Percentiles rank a stretch among this genome's conserved stretches.
phyloP scores from a whole-genome alignment of 78 protist genomes.

The Monosiga brevicollis region DNA sequence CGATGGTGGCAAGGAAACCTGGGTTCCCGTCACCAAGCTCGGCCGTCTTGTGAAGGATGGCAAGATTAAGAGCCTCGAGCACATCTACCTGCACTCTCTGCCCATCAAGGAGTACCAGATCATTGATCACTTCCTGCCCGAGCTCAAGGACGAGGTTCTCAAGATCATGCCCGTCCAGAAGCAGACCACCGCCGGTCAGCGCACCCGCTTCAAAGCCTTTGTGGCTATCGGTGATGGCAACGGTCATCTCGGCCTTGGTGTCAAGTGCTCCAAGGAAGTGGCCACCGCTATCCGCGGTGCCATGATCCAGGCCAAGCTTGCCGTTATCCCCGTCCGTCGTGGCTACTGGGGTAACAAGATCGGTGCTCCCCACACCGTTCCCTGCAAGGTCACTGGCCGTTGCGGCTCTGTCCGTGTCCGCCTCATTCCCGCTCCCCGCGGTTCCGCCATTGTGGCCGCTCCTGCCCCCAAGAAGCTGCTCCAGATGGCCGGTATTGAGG shows the following conservation, averaged over 20 bases:
- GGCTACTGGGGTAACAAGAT: constrained; percentile 99
- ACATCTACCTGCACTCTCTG: constrained; percentile 95
- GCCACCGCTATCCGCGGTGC: constrained; percentile 99
- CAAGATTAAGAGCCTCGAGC: constrained; percentile 87
- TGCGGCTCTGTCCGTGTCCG: constrained; percentile 97
- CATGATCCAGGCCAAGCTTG: constrained; percentile 89
- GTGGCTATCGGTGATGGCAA: constrained; percentile 80
- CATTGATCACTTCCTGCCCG: constrained; percentile 81
- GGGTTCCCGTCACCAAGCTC: constrained; percentile 99
- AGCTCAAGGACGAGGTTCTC: constrained; percentile 96
- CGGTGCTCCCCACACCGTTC: constrained; percentile 99
- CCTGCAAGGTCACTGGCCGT: constrained; percentile 97
- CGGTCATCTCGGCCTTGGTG: constrained; percentile 99
- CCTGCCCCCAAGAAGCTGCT: constrained; percentile 93
- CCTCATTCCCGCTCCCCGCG: constrained; percentile 99
- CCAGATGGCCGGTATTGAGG: constrained; percentile 95
- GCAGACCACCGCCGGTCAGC: constrained; percentile 99
- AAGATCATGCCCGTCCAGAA: constrained; percentile 99
- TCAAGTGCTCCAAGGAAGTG: constrained; percentile 97
- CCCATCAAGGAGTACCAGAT: constrained; percentile 99
- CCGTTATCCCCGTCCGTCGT: constrained; percentile 95
- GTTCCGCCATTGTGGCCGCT: constrained; percentile 99
- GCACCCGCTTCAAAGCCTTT: constrained; percentile 95
- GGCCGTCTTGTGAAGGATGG: constrained; percentile 97
- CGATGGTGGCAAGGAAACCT: constrained; percentile 72